Evolutionary conservation across 768 basidiomycete species (phyloP), one percentile per base, ranked within the genome.

Genomic region (Lactarius evosmus): DNA sequence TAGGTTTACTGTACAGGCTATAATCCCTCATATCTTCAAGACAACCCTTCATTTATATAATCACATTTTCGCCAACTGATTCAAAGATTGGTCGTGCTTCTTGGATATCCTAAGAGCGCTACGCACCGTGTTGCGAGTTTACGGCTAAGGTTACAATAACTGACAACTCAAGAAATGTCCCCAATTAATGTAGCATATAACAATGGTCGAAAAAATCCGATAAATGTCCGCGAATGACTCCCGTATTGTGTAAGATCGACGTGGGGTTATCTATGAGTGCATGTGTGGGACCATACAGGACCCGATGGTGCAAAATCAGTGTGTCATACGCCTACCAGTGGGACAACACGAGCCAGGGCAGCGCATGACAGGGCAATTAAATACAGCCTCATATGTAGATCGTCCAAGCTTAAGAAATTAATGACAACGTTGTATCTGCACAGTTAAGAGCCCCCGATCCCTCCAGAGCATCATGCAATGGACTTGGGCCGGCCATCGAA

Each of bases 131-230:
- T 5, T 14, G 22, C 25, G 22, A 49, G 46, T 49, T 25, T 11
- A 49, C 3, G 25, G 22, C 22, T 25, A 16, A 49, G 12, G 22
- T 5, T 49, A 49, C 46, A 49, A 25, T 52, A 19, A 2, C 29
- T 11, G 19, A 32, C 7, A 46, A 50, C 56, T n/a, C 84, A 82
- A 9, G 75, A 72, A 61, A 69, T 78, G 12, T 22, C 79, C 41
- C 52, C 27, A 29, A 38, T 19, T n/a, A 51, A 38, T 27, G 16
- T 27, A 44, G n/a, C 34, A 25, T 56, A 51, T 50, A 54, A 49
- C 34, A 6, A 19, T 5, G 14, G 14, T 32, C 36, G 22, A 29
- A 40, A 36, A 11, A 29, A 12, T 22, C 11, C 17, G 7, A 9
- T n/a, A 30, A 58, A n/a, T 40, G 38, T 53, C 56, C 29, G 4